Evolutionary conservation across 1,284 basidiomycete genomes (phyloP).

Genomic region (Ceratobasidium sp.): DNA sequence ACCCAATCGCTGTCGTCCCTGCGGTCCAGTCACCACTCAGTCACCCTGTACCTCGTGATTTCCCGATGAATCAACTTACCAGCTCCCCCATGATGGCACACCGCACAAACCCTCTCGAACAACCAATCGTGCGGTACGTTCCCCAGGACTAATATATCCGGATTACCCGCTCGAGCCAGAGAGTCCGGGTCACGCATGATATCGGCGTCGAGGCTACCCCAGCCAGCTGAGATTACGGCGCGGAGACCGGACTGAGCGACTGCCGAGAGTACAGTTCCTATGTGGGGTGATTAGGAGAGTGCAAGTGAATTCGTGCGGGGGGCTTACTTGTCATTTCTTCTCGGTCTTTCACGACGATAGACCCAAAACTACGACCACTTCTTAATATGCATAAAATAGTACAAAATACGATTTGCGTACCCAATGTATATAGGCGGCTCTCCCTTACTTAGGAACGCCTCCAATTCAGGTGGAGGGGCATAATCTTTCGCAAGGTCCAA

Average conservation of each 20-base stretch:
- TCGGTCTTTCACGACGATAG: slow-evolving; percentile 63
- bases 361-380: slow-evolving; percentile 21
- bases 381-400: too few relatives aligned
- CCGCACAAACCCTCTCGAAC: slow-evolving; percentile 71
- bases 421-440: slow-evolving; percentile 72
- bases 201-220: slow-evolving; percentile 68
- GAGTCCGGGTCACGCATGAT: slow-evolving; percentile 4
- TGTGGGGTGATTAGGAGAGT: slow-evolving; percentile 48
- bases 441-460: slow-evolving; percentile 65
- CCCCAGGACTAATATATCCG: slow-evolving; percentile 68
- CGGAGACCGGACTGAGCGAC: slow-evolving; percentile 66
- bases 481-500: slow-evolving; percentile 66
- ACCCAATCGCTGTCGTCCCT: slow-evolving; percentile 56
- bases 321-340: slow-evolving; percentile 15
- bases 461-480: slow-evolving; percentile 63
- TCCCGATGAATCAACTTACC: neutral
- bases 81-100: slow-evolving; percentile 65
- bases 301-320: neutral
- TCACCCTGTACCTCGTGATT: neutral
- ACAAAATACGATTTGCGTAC: slow-evolving; percentile 58
- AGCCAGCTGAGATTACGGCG: slow-evolving; percentile 71
- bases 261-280: slow-evolving; percentile 68
- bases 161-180: slow-evolving; percentile 56
- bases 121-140: slow-evolving; percentile 79
- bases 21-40: slow-evolving; percentile 58